These are phyloP conservation scores for Pezicula neosporulosa DNA, from an alignment of 2,329 filamentous ascomycete species.

Conservation along the genomic window DNA sequence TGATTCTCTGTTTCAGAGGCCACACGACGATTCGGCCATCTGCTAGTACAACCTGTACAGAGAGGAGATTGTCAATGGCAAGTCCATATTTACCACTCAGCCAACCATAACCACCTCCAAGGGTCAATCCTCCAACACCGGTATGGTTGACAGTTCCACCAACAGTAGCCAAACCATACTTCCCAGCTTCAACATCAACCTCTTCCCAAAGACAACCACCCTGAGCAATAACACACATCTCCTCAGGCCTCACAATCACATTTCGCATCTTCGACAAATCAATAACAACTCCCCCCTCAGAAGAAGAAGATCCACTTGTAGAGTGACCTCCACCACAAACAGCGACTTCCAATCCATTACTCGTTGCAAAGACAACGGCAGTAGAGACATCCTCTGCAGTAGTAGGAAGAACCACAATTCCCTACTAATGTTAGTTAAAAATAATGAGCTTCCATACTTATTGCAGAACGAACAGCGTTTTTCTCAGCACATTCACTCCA, in stretches of 20 bases:
- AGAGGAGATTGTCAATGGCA: constrained; percentile 18
- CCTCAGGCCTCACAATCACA: constrained; percentile 10
- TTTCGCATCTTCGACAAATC: constrained; percentile 16
- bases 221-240: constrained; percentile 13
- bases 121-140: constrained; percentile 15
- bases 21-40: constrained; percentile 10
- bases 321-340: constrained; percentile 15
- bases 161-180: constrained; percentile 16
- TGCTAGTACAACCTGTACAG: constrained; percentile 15
- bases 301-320: constrained; percentile 15
- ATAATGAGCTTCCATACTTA: neutral
- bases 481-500: neutral
- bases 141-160: constrained; percentile 17
- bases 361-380: constrained; percentile 10
- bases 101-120: constrained; percentile 42
- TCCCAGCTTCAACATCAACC: constrained; percentile 15
- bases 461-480: neutral
- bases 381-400: constrained; percentile 12
- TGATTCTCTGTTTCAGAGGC: constrained; percentile 11
- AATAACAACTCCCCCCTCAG: constrained; percentile 16
- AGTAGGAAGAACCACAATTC: constrained; percentile 15
- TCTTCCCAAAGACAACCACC: constrained; percentile 21
- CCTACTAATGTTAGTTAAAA: constrained; percentile 4
- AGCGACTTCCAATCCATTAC: constrained; percentile 12
- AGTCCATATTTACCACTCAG: constrained; percentile 38